Conservation (phyloP, 345 rosid genomes). For the Sisymbrium altissimum region DNA sequence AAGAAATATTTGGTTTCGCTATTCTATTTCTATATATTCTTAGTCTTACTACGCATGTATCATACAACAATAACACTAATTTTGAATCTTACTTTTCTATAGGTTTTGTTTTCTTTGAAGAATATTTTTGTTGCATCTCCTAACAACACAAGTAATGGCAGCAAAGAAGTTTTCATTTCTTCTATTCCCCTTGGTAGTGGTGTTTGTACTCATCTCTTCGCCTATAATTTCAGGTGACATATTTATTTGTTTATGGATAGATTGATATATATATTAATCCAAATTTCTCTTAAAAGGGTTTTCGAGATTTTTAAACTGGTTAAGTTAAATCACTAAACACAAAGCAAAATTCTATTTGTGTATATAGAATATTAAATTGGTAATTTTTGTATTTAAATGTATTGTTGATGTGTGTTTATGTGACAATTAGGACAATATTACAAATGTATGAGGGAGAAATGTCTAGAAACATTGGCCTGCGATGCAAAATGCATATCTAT, state of each 20-base stretch:
- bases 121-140: neutral
- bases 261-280: too few species aligned
- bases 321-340: neutral
- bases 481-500: neutral
- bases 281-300: too few species aligned
- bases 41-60: neutral
- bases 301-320: neutral
- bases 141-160: neutral
- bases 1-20: neutral
- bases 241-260: neutral
- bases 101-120: neutral
- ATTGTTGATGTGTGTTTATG: neutral
- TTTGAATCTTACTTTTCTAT: neutral
- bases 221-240: conserved; percentile 3
- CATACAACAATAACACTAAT: neutral
- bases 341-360: neutral
- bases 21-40: neutral
- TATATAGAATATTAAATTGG: neutral
- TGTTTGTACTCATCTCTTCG: neutral
- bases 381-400: neutral
- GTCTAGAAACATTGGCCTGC: neutral
- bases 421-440: conserved; percentile 8
- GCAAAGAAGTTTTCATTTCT: neutral
- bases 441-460: conserved; percentile 2
- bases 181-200: neutral